These are phyloP conservation scores for Stereocaulon alpinum DNA, from an alignment of 495 filamentous ascomycete genomes.

Conservation along the genomic window DNA sequence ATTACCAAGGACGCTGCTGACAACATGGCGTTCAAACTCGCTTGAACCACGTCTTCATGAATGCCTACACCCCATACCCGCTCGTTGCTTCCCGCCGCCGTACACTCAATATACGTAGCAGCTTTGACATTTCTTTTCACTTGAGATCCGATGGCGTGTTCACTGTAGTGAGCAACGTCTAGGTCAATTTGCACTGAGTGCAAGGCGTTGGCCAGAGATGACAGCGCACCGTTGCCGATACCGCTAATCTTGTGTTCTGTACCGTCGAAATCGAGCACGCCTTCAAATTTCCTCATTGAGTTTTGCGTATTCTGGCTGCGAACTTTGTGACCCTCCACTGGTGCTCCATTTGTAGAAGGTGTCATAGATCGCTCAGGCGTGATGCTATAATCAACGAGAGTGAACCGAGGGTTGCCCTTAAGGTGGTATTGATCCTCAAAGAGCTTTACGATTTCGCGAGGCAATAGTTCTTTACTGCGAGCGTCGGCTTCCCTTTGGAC, in stretches of 20 bases:
- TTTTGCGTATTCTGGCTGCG: constrained; percentile 51
- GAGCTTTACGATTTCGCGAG: constrained; percentile 72
- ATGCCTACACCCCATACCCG: constrained; percentile 94
- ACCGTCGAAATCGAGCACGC: constrained; percentile 76
- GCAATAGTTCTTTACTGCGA: constrained; percentile 69
- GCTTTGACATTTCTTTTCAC: constrained; percentile 72
- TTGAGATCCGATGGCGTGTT: constrained; percentile 60
- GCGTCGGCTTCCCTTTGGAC: constrained; percentile 70
- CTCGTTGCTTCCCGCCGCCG: constrained; percentile 52
- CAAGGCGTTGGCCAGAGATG: constrained; percentile 75
- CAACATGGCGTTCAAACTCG: constrained; percentile 79
- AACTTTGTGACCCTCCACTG: constrained; percentile 38
- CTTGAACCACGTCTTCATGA: constrained; percentile 89
- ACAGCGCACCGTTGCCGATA: constrained; percentile 82
- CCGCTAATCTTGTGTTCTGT: constrained; percentile 68
- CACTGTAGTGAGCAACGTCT: constrained; percentile 91
- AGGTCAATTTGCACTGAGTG: constrained; percentile 74
- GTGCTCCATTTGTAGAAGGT: constrained; percentile 43
- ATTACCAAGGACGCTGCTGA: constrained; percentile 54
- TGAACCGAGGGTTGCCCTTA: constrained; percentile 69
- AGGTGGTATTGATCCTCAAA: constrained; percentile 84
- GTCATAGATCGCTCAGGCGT: constrained; percentile 71
- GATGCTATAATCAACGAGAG: constrained; percentile 86
- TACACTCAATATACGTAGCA: constrained; percentile 89
- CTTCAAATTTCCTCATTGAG: constrained; percentile 74